Evolutionary conservation across 441 rosid species (phyloP).

Genomic region (Gossypium davidsonii): DNA sequence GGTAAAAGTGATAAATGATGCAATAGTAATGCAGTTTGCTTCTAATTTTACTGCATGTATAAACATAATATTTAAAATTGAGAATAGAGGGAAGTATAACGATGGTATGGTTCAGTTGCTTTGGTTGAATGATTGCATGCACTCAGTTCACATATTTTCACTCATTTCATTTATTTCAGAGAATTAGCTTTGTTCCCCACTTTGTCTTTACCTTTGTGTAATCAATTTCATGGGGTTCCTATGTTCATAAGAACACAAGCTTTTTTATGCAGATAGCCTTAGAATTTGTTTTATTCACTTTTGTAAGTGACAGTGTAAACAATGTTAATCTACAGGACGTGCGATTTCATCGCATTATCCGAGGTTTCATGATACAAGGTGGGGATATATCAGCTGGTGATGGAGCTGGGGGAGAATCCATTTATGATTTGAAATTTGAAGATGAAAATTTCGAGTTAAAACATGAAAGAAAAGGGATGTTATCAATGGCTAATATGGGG

Average conservation of each 20-base stretch:
- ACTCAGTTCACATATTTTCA: background rate
- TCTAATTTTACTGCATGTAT: background rate
- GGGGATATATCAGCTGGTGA: conserved; percentile 85
- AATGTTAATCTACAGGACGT: conserved; percentile 49
- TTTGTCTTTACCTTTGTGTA: background rate
- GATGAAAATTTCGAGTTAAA: conserved; percentile 87
- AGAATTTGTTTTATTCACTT: background rate
- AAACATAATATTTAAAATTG: background rate
- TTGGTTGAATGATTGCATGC: background rate
- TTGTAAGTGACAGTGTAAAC: background rate
- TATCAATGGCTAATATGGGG: conserved; percentile 87
- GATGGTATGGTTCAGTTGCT: background rate
- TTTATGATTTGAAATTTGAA: conserved; percentile 76
- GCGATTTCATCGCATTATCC: conserved; percentile 70
- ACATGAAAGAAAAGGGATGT: conserved; percentile 92
- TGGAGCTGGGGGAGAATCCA: conserved; percentile 94
- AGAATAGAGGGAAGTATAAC: background rate
- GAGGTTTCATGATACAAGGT: conserved; percentile 88
- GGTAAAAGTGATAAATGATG: background rate
- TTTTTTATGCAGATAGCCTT: background rate
- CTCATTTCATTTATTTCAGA: background rate
- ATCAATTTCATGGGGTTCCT: background rate
- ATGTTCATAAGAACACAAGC: background rate
- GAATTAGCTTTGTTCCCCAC: background rate
- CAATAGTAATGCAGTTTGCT: background rate